A percentile compares a stretch with the other conserved stretches of the same genome.
These are phyloP conservation scores for Chaetomium cochliodes DNA, from an alignment of 495 filamentous ascomycete species.

Conservation along the genomic window DNA sequence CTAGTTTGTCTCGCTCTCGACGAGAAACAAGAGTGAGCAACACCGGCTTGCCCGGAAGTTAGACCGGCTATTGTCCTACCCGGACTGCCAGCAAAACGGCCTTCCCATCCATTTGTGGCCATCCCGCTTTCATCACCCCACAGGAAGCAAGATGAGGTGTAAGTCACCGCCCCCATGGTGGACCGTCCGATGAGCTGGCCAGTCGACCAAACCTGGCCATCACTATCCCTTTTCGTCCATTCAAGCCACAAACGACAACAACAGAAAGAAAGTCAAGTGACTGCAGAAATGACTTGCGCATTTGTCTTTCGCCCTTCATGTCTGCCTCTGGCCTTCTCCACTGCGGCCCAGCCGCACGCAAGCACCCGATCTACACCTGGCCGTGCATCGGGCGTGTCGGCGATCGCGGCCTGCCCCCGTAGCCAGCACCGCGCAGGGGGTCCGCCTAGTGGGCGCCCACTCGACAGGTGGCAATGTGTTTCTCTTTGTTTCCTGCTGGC, in stretches of 20 bases:
- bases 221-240: slow-evolving; percentile 20
- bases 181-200: slow-evolving; percentile 17
- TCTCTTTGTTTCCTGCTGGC: neutral
- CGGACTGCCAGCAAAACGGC: slow-evolving; percentile 12
- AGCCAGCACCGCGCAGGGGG: slow-evolving; percentile 5
- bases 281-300: slow-evolving; percentile 7
- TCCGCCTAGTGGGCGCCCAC: slow-evolving; percentile 11
- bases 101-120: slow-evolving; percentile 20
- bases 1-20: neutral
- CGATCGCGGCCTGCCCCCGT: slow-evolving; percentile 13
- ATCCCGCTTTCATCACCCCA: slow-evolving; percentile 30
- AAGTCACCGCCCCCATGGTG: slow-evolving; percentile 34
- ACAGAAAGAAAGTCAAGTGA: slow-evolving; percentile 20
- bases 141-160: slow-evolving; percentile 33
- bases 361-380: slow-evolving; percentile 21
- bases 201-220: slow-evolving; percentile 23
- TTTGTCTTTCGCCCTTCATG: neutral
- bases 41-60: slow-evolving; percentile 24
- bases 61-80: slow-evolving; percentile 26
- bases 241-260: slow-evolving; percentile 7
- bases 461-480: neutral
- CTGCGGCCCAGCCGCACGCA: slow-evolving; percentile 22
- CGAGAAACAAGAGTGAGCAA: slow-evolving; percentile 5
- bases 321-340: slow-evolving; percentile 8
- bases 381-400: slow-evolving; percentile 22